Evolutionary conservation across 2,329 filamentous ascomycete species (phyloP).

Genomic region (Diplocarpon rosae): DNA sequence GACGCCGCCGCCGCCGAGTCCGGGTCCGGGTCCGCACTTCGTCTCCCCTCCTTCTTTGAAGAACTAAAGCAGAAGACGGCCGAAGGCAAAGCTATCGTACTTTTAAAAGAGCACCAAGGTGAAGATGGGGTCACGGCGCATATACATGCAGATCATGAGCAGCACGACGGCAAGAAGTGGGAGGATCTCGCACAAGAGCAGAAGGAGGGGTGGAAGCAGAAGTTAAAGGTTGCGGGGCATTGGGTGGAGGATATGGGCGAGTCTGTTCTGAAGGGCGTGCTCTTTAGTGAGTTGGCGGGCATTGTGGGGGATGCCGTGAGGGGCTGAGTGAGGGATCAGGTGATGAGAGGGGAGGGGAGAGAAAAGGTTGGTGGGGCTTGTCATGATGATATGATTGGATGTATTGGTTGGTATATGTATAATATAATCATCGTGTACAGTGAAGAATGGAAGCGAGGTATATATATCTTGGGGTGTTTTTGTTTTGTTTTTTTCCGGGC

Average conservation of each 20-base stretch:
- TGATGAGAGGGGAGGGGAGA: background rate
- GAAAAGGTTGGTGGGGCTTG: background rate
- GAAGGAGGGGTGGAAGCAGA: constrained; percentile 23
- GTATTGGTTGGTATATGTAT: background rate
- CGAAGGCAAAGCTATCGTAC: background rate
- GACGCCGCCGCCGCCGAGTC: background rate
- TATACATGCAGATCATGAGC: constrained; percentile 19
- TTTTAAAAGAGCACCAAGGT: constrained; percentile 5
- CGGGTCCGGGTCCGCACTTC: background rate
- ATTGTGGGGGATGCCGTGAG: constrained; percentile 21
- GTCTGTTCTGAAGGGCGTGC: constrained; percentile 25
- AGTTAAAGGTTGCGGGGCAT: constrained; percentile 24
- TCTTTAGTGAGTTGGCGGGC: constrained; percentile 27
- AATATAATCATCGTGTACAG: background rate
- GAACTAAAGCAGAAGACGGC: constrained; percentile 8
- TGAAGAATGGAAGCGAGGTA: background rate
- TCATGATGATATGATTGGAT: background rate
- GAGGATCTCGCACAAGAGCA: constrained; percentile 21
- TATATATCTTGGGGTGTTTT: no score
- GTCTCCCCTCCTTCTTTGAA: constrained; percentile 12
- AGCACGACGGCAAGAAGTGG: constrained; percentile 23
- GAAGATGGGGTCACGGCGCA: constrained; percentile 13
- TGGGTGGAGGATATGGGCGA: constrained; percentile 26
- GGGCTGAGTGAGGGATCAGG: background rate
- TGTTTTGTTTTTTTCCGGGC: no score